These are phyloP conservation scores for Exophiala sideris DNA, from an alignment of 2,329 filamentous ascomycete species.

Conservation along the genomic window DNA sequence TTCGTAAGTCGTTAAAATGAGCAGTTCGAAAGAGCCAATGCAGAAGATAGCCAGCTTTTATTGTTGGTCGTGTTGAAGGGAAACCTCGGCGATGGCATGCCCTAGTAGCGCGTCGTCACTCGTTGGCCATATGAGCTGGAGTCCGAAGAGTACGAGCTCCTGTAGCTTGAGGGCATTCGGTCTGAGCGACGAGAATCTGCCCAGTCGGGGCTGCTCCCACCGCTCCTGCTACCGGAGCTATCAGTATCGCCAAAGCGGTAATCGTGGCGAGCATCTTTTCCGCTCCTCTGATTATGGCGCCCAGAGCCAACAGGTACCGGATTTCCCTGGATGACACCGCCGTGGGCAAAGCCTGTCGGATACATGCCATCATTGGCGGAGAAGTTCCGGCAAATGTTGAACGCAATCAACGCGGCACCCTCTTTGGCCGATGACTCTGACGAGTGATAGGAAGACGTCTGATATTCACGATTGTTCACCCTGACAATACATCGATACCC, in stretches of 20 bases:
- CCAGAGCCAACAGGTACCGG: conserved; percentile 64
- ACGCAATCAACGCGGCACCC: conserved; percentile 90
- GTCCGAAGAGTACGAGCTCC: conserved; percentile 16
- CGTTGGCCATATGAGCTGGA: conserved; percentile 9
- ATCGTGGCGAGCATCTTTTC: conserved; percentile 54
- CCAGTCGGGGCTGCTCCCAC: conserved; percentile 27
- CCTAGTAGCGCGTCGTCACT: conserved; percentile 14
- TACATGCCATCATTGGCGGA: conserved; percentile 94
- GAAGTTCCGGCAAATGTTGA: conserved; percentile 97
- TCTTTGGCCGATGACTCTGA: conserved; percentile 81
- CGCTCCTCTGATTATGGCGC: conserved; percentile 43
- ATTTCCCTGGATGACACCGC: conserved; percentile 56
- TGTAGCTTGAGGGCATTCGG: conserved; percentile 14
- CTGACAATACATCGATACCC: conserved; percentile 88
- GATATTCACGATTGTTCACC: conserved; percentile 95
- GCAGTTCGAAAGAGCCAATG: not conserved
- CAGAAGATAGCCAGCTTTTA: not conserved
- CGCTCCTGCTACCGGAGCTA: conserved; percentile 24
- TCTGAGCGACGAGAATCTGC: conserved; percentile 17
- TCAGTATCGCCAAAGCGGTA: conserved; percentile 26
- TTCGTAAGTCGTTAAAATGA: not conserved
- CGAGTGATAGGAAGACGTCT: conserved; percentile 81
- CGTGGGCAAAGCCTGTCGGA: conserved; percentile 54
- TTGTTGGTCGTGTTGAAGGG: not conserved
- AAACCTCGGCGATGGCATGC: not conserved